Base-by-base conservation (phyloP, 352 stramenopile genomes). In the Phytopythium chamaehyphon region DNA sequence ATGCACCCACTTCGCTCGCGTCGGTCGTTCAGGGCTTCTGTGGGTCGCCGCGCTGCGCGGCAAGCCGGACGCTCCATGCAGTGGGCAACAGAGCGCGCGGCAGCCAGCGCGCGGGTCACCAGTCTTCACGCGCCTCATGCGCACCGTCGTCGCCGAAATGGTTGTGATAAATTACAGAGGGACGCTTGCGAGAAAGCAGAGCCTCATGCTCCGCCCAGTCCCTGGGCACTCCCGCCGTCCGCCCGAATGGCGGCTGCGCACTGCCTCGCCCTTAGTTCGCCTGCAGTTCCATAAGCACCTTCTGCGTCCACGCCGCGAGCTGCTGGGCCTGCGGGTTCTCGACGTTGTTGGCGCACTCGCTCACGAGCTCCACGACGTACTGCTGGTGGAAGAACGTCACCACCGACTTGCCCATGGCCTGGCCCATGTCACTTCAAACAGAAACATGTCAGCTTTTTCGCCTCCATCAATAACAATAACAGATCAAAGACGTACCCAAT, bases 321-420 rank as follows among this genome's bases (percentile, higher is more conserved):
- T 90, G 74, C 55, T 86, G 68, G 39, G 77, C 79, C 59, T 93
- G 80, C 14, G 70, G 66, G 55, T 86, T 87, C 39, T 88, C 61
- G 26, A 58, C 28, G 54, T 86, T 84, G 43, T 60, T 71, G 51
- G 75, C 72, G 40, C 79, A 90, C 44, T 93, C 82, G 47, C 72
- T 77, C 57, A 93, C 65, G 24, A 93, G 70, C 55, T 86, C 69
- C 51, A 79, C 69, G 14, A 88, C 79, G 46, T 88, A 93, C 59
- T 75, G 67, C 52, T 88, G 75, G 56, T 78, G 72, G 39, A 83
- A 78, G 50, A 90, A 43, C 35, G 62, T 60, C 35, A 79, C 76
- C 54, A 90, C 71, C n/a, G 69, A 50, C 53, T 75, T 76, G 49
- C 82, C 82, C 53, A 93, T 81, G 18, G 82, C 75, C 61, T 90